Evolutionary conservation across 352 stramenopile species (phyloP).

Genomic region (Phytophthora boehmeriae): DNA sequence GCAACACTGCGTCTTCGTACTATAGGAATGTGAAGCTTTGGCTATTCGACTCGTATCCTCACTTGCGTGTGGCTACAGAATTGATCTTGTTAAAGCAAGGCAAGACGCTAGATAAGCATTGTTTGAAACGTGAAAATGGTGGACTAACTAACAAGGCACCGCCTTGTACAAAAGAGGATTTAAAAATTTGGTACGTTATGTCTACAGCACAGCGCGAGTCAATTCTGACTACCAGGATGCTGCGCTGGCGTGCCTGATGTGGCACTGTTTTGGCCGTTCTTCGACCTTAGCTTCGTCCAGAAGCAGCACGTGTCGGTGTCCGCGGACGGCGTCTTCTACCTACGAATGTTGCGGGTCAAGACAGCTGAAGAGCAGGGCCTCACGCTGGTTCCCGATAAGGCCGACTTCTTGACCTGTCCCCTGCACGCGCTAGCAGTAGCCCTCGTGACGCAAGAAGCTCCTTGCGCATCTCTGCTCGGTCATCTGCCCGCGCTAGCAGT

Average conservation of each 20-base stretch:
- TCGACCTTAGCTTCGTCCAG: conserved; percentile 23
- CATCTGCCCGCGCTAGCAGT: conserved; percentile 15
- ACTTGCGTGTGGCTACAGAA: conserved; percentile 9
- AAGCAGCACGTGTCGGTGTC: conserved; percentile 20
- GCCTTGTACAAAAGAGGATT: not conserved
- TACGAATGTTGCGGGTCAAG: conserved; percentile 38
- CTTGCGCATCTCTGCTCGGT: not conserved
- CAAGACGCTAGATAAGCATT: conserved; percentile 12
- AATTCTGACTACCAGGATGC: conserved; percentile 33
- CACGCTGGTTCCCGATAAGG: conserved; percentile 26
- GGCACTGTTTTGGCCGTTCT: conserved; percentile 31
- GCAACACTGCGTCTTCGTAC: conserved; percentile 11
- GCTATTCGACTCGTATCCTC: conserved; percentile 2
- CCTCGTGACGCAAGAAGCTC: conserved; percentile 18
- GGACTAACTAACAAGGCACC: conserved; percentile 32
- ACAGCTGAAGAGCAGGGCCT: conserved; percentile 34
- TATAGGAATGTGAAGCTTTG: conserved; percentile 13
- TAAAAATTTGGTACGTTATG: not conserved
- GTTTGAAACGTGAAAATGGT: conserved; percentile 15
- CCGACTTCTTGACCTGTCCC: conserved; percentile 19
- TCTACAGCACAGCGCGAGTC: not conserved
- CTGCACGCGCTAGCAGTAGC: conserved; percentile 19
- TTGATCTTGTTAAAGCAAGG: conserved; percentile 5
- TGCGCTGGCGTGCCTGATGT: conserved; percentile 29
- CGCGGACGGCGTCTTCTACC: conserved; percentile 24